Conservation (phyloP, 495 filamentous ascomycete genomes). For the Penicillium mononematosum region DNA sequence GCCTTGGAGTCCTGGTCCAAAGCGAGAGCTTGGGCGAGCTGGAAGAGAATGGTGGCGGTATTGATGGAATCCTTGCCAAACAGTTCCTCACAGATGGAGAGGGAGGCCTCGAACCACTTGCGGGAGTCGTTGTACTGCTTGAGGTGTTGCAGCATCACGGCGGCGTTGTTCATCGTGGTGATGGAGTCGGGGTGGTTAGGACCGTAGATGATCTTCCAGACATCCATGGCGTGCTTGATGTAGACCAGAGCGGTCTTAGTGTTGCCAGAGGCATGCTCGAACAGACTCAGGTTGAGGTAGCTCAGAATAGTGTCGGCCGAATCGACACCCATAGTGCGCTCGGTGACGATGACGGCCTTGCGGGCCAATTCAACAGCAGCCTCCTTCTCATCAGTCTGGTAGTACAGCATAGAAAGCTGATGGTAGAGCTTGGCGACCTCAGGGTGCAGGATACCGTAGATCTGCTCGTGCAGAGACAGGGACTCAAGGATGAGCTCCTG, state of each 20-base stretch:
- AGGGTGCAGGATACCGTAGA: conserved; percentile 95
- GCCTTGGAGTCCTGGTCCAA: conserved; percentile 88
- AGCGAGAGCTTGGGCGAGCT: conserved; percentile 91
- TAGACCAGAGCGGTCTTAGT: conserved; percentile 80
- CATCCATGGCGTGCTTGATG: conserved; percentile 86
- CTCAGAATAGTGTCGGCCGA: conserved; percentile 87
- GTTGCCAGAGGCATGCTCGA: conserved; percentile 87
- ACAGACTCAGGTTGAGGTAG: conserved; percentile 95
- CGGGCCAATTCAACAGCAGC: conserved; percentile 91
- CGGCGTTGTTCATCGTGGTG: conserved; percentile 97
- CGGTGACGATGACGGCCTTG: conserved; percentile 94
- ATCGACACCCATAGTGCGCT: conserved; percentile 92
- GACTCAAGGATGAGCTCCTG: conserved; percentile 95
- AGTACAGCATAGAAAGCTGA: conserved; percentile 91
- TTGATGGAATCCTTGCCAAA: conserved; percentile 86
- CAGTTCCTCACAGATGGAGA: conserved; percentile 79
- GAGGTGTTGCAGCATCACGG: conserved; percentile 94
- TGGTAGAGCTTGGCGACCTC: conserved; percentile 96
- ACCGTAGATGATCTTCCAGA: conserved; percentile 98
- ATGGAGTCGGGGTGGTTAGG: conserved; percentile 93
- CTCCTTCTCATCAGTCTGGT: conserved; percentile 91
- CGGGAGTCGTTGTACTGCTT: conserved; percentile 91
- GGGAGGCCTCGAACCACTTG: conserved; percentile 92
- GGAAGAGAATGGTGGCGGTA: conserved; percentile 94
- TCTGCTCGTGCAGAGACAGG: conserved; percentile 94